These are phyloP conservation scores for Nakazawaea pomicola DNA, from an alignment of 805 yeast genomes.

Conservation along the genomic window DNA sequence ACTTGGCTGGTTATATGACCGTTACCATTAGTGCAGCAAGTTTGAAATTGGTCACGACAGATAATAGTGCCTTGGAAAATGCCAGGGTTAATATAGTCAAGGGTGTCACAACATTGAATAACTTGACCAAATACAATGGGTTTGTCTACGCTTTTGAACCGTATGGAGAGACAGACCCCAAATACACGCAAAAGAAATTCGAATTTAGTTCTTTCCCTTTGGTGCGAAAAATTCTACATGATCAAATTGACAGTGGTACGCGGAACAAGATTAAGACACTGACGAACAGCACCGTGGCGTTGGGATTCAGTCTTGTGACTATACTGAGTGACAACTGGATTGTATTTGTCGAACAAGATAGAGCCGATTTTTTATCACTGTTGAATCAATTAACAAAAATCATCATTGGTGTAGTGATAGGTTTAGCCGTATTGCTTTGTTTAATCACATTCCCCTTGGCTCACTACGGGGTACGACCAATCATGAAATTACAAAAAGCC, in stretches of 20 bases:
- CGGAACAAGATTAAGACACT: constrained; percentile 32
- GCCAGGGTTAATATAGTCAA: constrained; percentile 22
- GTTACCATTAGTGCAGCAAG: constrained; percentile 46
- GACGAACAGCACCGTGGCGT: constrained; percentile 38
- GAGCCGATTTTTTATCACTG: constrained; percentile 56
- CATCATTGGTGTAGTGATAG: constrained; percentile 73
- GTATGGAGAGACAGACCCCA: constrained; percentile 18
- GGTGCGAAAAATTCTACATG: constrained; percentile 28
- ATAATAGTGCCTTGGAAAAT: constrained; percentile 34
- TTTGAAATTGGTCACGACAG: constrained; percentile 33
- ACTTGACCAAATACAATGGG: constrained; percentile 24
- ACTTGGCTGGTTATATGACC: constrained; percentile 67
- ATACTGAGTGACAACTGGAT: constrained; percentile 55
- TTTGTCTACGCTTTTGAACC: constrained; percentile 42
- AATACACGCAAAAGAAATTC: constrained; percentile 20
- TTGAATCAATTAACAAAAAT: constrained; percentile 56
- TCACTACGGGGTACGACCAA: constrained; percentile 80
- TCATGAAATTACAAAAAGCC: constrained; percentile 71
- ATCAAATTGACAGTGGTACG: constrained; percentile 35
- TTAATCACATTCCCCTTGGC: constrained; percentile 78
- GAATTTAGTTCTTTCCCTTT: constrained; percentile 20
- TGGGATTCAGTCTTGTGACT: constrained; percentile 48
- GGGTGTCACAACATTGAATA: constrained; percentile 19
- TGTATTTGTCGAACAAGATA: constrained; percentile 64
- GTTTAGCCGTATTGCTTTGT: constrained; percentile 70